A percentile compares a stretch with the other conserved stretches of the same genome.
Conservation (phyloP, 139 green algal genomes). For the Volvox africanus region DNA sequence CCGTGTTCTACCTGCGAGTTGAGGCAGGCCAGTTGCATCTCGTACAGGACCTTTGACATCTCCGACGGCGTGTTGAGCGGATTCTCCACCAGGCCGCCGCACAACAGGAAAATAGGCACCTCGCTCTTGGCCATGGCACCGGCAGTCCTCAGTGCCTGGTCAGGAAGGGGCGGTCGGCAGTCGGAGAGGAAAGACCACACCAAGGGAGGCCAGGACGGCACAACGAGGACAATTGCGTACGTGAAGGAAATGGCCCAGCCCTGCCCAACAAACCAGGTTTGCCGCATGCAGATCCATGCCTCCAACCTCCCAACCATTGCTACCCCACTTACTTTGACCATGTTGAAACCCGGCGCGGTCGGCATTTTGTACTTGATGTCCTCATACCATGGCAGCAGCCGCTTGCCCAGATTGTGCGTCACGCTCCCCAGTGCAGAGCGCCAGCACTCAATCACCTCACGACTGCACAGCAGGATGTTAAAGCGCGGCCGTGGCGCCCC, state of each 20-base stretch:
- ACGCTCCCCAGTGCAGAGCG: conserved; percentile 30
- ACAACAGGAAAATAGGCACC: conserved; percentile 56
- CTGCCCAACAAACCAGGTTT: too few relatives aligned
- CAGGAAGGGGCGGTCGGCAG: not conserved
- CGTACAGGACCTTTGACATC: conserved; percentile 37
- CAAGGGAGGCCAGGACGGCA: too few relatives aligned
- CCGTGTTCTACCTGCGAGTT: conserved; percentile 22
- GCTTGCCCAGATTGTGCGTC: conserved; percentile 12
- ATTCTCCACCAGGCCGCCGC: conserved; percentile 24
- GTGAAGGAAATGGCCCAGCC: too few relatives aligned
- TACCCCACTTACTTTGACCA: conserved; percentile 37
- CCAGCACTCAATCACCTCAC: conserved; percentile 42
- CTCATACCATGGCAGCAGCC: conserved; percentile 37
- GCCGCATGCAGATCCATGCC: too few relatives aligned
- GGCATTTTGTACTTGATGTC: conserved; percentile 51
- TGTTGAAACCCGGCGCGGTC: conserved; percentile 30
- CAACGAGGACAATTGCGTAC: too few relatives aligned
- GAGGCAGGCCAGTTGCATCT: conserved; percentile 50
- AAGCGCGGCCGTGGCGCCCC: conserved; percentile 13
- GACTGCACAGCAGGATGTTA: conserved; percentile 43
- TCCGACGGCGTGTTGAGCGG: conserved; percentile 37
- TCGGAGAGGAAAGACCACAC: too few relatives aligned
- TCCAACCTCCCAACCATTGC: too few relatives aligned
- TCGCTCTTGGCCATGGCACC: conserved; percentile 19
- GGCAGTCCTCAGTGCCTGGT: conserved; percentile 36